Percentiles rank a stretch among this genome's conserved stretches.
These are phyloP conservation scores for Crassisporium funariophilum DNA, from an alignment of 768 basidiomycete species.

Conservation along the genomic window DNA sequence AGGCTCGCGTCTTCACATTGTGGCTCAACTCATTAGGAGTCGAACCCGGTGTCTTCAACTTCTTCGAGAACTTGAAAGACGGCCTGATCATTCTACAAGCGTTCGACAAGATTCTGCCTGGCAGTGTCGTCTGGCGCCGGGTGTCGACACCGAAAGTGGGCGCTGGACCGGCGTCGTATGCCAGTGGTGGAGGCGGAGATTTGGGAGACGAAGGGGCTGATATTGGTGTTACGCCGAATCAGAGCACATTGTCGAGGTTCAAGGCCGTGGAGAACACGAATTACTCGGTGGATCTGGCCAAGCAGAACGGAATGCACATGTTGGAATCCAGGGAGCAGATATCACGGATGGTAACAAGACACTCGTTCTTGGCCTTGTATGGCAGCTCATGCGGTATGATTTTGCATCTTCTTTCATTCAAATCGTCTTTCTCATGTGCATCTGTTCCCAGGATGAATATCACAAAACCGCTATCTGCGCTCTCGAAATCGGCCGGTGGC, in stretches of 20 bases:
- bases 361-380: constrained; percentile 92
- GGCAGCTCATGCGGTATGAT: constrained; percentile 93
- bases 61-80: constrained; percentile 95
- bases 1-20: constrained; percentile 95
- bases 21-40: constrained; percentile 99
- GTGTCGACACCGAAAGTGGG: constrained; percentile 92
- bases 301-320: constrained; percentile 90
- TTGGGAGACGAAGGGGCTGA: constrained; percentile 75
- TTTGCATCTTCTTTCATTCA: not conserved
- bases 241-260: constrained; percentile 87
- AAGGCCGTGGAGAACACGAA: constrained; percentile 99
- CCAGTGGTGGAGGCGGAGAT: constrained; percentile 36
- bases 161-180: constrained; percentile 42
- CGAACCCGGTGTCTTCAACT: constrained; percentile 93
- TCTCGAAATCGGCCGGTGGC: constrained; percentile 75
- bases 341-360: constrained; percentile 95
- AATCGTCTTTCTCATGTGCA: not conserved
- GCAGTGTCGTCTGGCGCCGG: constrained; percentile 91
- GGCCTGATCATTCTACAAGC: constrained; percentile 92
- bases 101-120: constrained; percentile 93
- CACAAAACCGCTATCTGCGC: constrained; percentile 79
- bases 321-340: constrained; percentile 97
- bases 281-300: constrained; percentile 90
- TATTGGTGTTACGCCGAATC: constrained; percentile 81
- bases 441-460: constrained; percentile 71